These are phyloP conservation scores for Globisporangium perplexum DNA, from an alignment of 352 stramenopile species.

Conservation along the genomic window DNA sequence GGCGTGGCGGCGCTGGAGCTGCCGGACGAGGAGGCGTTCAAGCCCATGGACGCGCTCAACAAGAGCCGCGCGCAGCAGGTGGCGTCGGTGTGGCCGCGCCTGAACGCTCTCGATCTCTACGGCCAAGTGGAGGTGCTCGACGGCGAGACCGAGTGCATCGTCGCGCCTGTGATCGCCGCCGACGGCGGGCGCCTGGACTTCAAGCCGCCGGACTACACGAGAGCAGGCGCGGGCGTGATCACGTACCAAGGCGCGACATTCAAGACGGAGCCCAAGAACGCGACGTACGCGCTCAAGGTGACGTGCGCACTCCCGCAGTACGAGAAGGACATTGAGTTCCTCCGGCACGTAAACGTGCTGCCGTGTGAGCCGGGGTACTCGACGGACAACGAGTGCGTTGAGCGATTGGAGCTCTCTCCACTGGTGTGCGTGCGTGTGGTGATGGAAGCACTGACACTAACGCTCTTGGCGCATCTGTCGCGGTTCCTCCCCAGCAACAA, in stretches of 20 bases:
- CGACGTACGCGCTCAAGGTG: constrained; percentile 33
- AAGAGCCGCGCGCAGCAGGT: constrained; percentile 22
- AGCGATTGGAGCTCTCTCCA: neutral
- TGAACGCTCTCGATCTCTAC: constrained; percentile 57
- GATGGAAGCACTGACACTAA: neutral
- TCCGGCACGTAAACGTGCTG: constrained; percentile 23
- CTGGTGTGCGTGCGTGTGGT: neutral
- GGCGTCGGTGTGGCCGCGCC: constrained; percentile 38
- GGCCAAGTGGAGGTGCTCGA: constrained; percentile 59
- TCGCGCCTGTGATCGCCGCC: constrained; percentile 3
- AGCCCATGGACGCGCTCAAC: constrained; percentile 17
- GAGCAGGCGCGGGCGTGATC: constrained; percentile 27
- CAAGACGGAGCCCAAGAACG: constrained; percentile 15
- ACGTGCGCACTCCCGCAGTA: constrained; percentile 29
- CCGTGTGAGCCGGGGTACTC: constrained; percentile 41
- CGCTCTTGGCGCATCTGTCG: neutral
- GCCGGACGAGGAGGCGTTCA: constrained; percentile 46
- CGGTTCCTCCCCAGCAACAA: constrained; percentile 24
- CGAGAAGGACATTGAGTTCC: constrained; percentile 26
- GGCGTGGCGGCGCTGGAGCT: constrained; percentile 31
- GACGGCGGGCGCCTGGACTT: constrained; percentile 21
- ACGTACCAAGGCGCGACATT: constrained; percentile 35
- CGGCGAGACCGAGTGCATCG: constrained; percentile 31
- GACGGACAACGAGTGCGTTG: constrained; percentile 29
- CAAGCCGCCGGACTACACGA: constrained; percentile 20